Evolutionary conservation across 2,329 filamentous ascomycete genomes (phyloP).

Genomic region (Blastomyces parvus): DNA sequence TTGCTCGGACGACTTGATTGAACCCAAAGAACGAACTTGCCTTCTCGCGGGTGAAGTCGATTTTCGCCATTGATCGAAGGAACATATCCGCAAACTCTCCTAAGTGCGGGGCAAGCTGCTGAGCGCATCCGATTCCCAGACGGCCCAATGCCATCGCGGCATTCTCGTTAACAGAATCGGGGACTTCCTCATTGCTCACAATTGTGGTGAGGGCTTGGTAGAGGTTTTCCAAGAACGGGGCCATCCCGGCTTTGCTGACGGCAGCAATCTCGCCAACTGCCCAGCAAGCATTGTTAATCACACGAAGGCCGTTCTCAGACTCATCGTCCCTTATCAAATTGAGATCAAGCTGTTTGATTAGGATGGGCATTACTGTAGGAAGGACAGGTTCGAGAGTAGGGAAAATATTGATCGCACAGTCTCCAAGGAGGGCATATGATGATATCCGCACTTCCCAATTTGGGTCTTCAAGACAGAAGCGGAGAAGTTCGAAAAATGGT

Average conservation of each 20-base stretch:
- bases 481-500: conserved; percentile 80
- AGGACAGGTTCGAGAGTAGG: conserved; percentile 67
- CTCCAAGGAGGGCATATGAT: conserved; percentile 85
- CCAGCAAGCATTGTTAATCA: conserved; percentile 98
- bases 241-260: conserved; percentile 61
- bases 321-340: conserved; percentile 67
- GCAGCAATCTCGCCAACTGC: conserved; percentile 87
- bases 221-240: conserved; percentile 65
- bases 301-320: conserved; percentile 75
- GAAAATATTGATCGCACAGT: conserved; percentile 90
- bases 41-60: conserved; percentile 87
- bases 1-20: conserved; percentile 69
- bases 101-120: conserved; percentile 68
- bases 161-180: conserved; percentile 82
- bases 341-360: conserved; percentile 82
- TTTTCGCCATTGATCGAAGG: conserved; percentile 68
- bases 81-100: conserved; percentile 73
- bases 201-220: conserved; percentile 71
- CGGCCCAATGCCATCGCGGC: conserved; percentile 86
- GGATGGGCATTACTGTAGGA: conserved; percentile 59
- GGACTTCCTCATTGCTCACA: conserved; percentile 73
- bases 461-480: conserved; percentile 83
- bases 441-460: conserved; percentile 93
- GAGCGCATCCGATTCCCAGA: conserved; percentile 68
- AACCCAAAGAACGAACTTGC: conserved; percentile 89